Evolutionary conservation across 2,329 filamentous ascomycete species (phyloP).

Genomic region (Aspergillus jensenii): DNA sequence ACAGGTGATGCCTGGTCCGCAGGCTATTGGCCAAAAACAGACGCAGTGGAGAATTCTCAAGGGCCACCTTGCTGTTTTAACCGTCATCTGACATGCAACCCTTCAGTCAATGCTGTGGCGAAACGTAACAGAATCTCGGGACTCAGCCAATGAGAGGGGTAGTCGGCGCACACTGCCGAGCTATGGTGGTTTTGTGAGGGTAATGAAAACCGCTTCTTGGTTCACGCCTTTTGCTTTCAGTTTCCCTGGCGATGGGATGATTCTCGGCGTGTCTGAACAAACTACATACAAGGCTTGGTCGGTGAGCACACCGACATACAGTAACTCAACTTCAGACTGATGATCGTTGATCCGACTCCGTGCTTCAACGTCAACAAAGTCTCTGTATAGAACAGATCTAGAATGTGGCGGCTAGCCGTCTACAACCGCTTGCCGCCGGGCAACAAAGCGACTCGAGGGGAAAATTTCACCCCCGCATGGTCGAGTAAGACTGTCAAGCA

Average conservation of each 20-base stretch:
- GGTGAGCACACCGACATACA: neutral
- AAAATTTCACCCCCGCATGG: slow-evolving; percentile 13
- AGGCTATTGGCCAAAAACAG: slow-evolving; percentile 1
- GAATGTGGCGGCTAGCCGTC: slow-evolving; percentile 3
- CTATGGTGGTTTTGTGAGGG: slow-evolving; percentile 27
- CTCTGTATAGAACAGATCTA: neutral
- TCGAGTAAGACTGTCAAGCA: neutral
- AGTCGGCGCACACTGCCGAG: slow-evolving; percentile 4
- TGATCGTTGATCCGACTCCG: no score
- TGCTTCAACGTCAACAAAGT: neutral
- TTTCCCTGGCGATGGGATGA: neutral
- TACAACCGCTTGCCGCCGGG: neutral
- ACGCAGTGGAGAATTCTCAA: neutral
- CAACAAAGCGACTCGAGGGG: slow-evolving; percentile 1
- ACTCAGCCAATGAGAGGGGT: slow-evolving; percentile 27
- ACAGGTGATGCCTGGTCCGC: neutral
- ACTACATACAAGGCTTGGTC: neutral
- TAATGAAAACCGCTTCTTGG: slow-evolving; percentile 25
- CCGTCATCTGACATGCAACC: slow-evolving; percentile 34
- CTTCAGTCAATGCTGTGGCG: slow-evolving; percentile 19
- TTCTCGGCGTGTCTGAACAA: neutral
- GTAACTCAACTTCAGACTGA: no score
- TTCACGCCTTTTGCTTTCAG: slow-evolving; percentile 14
- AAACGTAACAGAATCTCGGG: slow-evolving; percentile 41
- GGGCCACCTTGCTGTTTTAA: neutral